These are phyloP conservation scores for Globisporangium cystogenes DNA, from an alignment of 352 stramenopile genomes.

Conservation along the genomic window DNA sequence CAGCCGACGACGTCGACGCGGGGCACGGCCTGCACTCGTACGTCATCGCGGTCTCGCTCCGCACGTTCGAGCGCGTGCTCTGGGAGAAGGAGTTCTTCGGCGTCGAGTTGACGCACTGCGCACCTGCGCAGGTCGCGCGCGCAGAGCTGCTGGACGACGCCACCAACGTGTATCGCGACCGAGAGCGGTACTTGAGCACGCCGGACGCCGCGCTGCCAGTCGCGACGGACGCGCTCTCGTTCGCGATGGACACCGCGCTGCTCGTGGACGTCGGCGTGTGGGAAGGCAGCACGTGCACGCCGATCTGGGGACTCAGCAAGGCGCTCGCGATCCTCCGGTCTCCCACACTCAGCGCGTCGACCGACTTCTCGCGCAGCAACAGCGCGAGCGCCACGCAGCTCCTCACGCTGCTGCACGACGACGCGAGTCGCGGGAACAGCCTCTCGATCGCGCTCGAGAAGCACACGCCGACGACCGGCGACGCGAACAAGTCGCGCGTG, in stretches of 20 bases:
- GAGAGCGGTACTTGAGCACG: constrained; percentile 22
- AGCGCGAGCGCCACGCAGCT: constrained; percentile 9
- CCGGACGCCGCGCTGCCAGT: constrained; percentile 17
- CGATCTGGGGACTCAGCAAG: constrained; percentile 43
- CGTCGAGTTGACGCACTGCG: constrained; percentile 20
- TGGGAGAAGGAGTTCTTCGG: constrained; percentile 55
- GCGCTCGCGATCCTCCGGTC: constrained; percentile 16
- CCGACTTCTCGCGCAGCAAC: constrained; percentile 23
- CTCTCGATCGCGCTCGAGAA: constrained; percentile 19
- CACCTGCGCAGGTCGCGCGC: background rate
- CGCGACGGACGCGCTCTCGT: constrained; percentile 36
- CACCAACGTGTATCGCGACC: constrained; percentile 28
- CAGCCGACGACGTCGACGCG: constrained; percentile 31
- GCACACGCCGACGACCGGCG: background rate
- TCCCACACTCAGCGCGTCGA: too few species aligned
- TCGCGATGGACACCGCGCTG: constrained; percentile 28
- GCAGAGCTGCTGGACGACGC: constrained; percentile 29
- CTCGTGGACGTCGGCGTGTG: constrained; percentile 54
- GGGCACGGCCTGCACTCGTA: constrained; percentile 40
- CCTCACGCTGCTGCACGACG: constrained; percentile 19
- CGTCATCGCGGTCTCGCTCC: constrained; percentile 38
- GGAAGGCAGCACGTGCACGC: constrained; percentile 35
- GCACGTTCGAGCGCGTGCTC: constrained; percentile 29
- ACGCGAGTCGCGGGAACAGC: constrained; percentile 23
- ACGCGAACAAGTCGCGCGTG: constrained; percentile 7